Evolutionary conservation across 2,329 filamentous ascomycete genomes (phyloP), one percentile per base, ranked within the genome.

Genomic region (Arthrobotrys entomopaga): DNA sequence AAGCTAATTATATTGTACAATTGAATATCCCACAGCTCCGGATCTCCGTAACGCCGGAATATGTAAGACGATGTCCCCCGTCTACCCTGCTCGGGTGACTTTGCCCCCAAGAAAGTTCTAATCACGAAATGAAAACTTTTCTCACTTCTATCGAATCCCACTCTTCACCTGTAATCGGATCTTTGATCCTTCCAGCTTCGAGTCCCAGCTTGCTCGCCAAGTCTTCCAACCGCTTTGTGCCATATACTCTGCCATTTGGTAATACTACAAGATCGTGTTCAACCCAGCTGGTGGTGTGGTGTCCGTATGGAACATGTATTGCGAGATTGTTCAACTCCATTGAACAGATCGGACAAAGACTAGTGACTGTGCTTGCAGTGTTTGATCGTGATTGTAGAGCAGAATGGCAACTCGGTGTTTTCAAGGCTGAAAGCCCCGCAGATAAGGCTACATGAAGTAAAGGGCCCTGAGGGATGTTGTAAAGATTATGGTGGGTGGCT

Each of bases 281-380:
- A 29, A 98, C 92, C 75, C 92, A 91, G 80, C 92, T 97, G 84
- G 96, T 96, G 29, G 91, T 93, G 81, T 99, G 95, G 79, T 97
- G 91, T 1, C 95, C 95, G 79, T 98, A 98, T 0, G 95, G 95
- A 50, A 99, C 91, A 78, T 90, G 89, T 59, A 90, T 86, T 1
- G 95, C 94, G 38, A 99, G 86, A 79, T 93, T 91, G 81, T 98
- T 98, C 65, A 99, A 87, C 82, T 99, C 95, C 0, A 91, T 95
- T 54, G 91, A 95, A 84, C 95, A 99, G 80, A 99, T 98, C 2
- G 95, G 95, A 79, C 95, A 99, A 48, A 98, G 88, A 56, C 88
- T 90, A 6, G 91, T 90, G 1, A 88, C 88, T 0, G 90, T 86
- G 26, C 84, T 85, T n/a, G 82, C 81, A 19, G 83, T 83, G 64